These are phyloP conservation scores for Aspergillus sp. DNA, from an alignment of 2,329 filamentous ascomycete genomes.

Conservation along the genomic window DNA sequence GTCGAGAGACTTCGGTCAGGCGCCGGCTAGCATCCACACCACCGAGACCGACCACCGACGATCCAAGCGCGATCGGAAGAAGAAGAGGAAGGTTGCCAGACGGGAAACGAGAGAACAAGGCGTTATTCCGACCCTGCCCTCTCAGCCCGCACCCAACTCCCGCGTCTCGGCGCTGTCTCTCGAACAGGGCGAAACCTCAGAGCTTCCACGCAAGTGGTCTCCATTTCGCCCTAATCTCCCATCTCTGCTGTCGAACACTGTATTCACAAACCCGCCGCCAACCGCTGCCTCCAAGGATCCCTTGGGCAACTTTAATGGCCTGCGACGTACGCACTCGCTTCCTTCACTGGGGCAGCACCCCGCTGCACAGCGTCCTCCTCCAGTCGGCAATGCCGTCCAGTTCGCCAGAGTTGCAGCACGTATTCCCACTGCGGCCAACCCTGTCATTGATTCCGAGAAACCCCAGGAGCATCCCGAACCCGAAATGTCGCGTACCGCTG, in stretches of 20 bases:
- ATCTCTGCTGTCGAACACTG: constrained; percentile 35
- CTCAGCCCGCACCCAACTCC: constrained; percentile 12
- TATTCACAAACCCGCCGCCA: constrained; percentile 28
- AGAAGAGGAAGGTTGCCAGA: constrained; percentile 5
- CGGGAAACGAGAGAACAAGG: neutral
- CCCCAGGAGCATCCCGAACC: constrained; percentile 21
- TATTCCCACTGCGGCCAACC: constrained; percentile 19
- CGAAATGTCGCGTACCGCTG: constrained; percentile 57
- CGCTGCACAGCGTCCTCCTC: constrained; percentile 10
- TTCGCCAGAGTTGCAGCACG: constrained; percentile 35
- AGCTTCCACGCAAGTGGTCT: constrained; percentile 24
- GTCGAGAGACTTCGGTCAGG: constrained; percentile 30
- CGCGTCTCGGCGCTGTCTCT: constrained; percentile 12
- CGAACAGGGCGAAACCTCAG: constrained; percentile 9
- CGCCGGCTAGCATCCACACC: constrained; percentile 13
- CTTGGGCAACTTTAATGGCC: constrained; percentile 15
- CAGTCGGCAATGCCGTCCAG: constrained; percentile 34
- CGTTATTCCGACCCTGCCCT: neutral
- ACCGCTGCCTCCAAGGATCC: constrained; percentile 14
- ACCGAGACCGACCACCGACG: constrained; percentile 13
- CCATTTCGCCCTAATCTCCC: constrained; percentile 32
- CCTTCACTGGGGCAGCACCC: constrained; percentile 27
- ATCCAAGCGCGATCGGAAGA: constrained; percentile 23
- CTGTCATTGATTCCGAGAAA: constrained; percentile 13
- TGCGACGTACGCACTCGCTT: constrained; percentile 34